Evolutionary conservation across 2,329 filamentous ascomycete species (phyloP).

Genomic region (Trichocomaceae sp.): DNA sequence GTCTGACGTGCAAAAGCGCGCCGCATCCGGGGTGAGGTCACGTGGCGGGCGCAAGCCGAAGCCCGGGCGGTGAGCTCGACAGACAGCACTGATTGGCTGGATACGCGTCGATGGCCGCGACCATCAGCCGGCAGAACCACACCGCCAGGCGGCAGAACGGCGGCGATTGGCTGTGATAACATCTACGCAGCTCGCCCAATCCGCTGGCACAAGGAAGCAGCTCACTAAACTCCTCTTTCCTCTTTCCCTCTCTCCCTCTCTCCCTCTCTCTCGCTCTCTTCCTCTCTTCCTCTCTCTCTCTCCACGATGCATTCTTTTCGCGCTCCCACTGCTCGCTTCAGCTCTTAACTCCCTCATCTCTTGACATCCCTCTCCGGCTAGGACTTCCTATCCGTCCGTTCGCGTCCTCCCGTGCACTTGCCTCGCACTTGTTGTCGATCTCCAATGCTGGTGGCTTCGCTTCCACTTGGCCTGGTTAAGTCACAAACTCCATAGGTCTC

Average conservation of each 20-base stretch:
- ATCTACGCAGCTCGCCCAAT: too few relatives aligned
- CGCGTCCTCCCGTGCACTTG: conserved; percentile 12
- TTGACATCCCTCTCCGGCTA: too few relatives aligned
- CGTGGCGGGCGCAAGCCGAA: conserved; percentile 10
- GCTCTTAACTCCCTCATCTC: not conserved
- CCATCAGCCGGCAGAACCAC: conserved; percentile 10
- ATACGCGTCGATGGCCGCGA: conserved; percentile 9
- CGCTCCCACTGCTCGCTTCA: not conserved
- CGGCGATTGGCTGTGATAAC: conserved; percentile 6
- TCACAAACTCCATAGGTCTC: conserved; percentile 26
- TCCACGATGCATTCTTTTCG: conserved; percentile 3
- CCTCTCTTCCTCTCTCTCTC: not conserved
- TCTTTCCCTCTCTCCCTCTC: not conserved
- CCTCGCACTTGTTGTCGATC: conserved; percentile 11
- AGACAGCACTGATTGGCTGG: conserved; percentile 1
- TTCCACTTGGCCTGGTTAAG: conserved; percentile 27
- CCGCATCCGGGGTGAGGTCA: conserved; percentile 12
- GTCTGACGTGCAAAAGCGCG: not conserved
- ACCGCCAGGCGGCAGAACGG: conserved; percentile 7
- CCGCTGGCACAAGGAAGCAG: conserved; percentile 13
- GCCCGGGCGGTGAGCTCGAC: conserved; percentile 2
- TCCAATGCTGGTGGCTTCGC: conserved; percentile 29
- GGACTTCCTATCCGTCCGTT: conserved; percentile 6
- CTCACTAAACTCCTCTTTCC: not conserved
- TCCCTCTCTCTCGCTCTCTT: not conserved